phyloP scores from a whole-genome alignment of 2,329 filamentous ascomycete species.

The Diaporthe aspalathi region DNA sequence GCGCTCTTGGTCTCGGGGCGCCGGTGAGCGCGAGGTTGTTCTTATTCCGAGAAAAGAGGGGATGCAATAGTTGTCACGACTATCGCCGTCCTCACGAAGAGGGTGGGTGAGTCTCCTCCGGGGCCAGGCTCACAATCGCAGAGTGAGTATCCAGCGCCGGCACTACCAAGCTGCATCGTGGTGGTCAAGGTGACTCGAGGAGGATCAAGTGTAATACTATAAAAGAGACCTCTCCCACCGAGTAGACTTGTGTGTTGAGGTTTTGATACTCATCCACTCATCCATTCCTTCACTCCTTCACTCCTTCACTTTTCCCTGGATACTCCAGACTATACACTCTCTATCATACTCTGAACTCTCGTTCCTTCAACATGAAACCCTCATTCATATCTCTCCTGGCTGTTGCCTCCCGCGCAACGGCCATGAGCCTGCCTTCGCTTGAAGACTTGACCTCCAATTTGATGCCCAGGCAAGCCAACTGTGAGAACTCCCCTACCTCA shows the following conservation, averaged over 20 bases:
- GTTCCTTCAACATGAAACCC: slow-evolving; percentile 25
- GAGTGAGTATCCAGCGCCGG: neutral
- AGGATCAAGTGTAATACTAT: neutral
- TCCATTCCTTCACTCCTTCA: neutral
- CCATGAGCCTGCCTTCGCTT: slow-evolving; percentile 29
- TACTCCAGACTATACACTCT: slow-evolving; percentile 16
- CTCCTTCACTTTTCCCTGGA: slow-evolving; percentile 30
- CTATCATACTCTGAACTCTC: slow-evolving; percentile 32
- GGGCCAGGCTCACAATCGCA: neutral
- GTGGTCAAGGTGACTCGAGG: neutral
- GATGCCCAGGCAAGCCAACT: slow-evolving; percentile 29
- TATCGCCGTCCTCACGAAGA: neutral
- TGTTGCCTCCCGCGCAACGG: slow-evolving; percentile 31
- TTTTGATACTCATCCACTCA: neutral
- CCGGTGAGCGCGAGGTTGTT: neutral
- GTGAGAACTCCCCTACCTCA: slow-evolving; percentile 43
- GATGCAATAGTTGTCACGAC: neutral
- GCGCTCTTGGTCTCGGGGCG: slow-evolving; percentile 4
- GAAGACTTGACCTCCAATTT: slow-evolving; percentile 5
- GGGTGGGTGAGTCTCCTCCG: no score
- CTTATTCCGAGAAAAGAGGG: neutral
- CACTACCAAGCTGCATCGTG: neutral
- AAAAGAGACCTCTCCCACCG: neutral
- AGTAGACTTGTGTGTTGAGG: neutral
- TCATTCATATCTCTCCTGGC: slow-evolving; percentile 19